These are phyloP conservation scores for Auriscalpium orientale DNA, from an alignment of 768 basidiomycete species.

Conservation along the genomic window DNA sequence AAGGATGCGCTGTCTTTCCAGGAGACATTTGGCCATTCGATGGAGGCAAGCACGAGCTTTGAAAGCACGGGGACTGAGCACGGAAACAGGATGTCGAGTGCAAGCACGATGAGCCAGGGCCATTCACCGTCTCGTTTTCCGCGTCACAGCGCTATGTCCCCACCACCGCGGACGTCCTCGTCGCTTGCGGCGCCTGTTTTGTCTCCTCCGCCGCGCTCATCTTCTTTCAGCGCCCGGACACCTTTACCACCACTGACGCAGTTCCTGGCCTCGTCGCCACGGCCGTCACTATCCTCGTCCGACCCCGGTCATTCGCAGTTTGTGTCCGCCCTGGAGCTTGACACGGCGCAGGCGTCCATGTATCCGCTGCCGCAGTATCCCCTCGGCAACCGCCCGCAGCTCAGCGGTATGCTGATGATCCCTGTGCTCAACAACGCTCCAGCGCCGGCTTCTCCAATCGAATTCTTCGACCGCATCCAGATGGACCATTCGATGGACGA, in stretches of 20 bases:
- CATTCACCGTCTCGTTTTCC: not conserved
- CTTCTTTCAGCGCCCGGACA: not conserved
- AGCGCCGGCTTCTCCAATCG: constrained; percentile 54
- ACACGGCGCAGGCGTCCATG: not conserved
- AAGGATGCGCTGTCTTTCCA: constrained; percentile 44
- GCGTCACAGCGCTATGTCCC: constrained; percentile 3
- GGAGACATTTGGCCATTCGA: constrained; percentile 11
- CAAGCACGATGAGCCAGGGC: not conserved
- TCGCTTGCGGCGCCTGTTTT: constrained; percentile 12
- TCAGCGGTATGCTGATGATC: constrained; percentile 29
- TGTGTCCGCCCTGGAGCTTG: constrained; percentile 4
- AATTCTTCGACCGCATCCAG: constrained; percentile 73
- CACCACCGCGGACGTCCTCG: constrained; percentile 15
- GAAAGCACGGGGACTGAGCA: not conserved
- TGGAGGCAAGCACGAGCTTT: constrained; percentile 8
- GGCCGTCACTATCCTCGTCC: constrained; percentile 9
- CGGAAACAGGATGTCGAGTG: no score
- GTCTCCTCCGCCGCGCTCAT: constrained; percentile 11
- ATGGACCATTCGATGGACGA: constrained; percentile 67
- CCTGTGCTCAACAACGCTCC: constrained; percentile 56
- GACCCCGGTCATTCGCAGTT: constrained; percentile 18
- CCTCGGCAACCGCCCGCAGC: not conserved
- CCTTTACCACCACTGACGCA: not conserved
- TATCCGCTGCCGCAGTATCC: not conserved
- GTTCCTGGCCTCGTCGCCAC: not conserved